These are phyloP conservation scores for Lagenaria siceraria DNA, from an alignment of 306 rosid genomes.

Conservation along the genomic window DNA sequence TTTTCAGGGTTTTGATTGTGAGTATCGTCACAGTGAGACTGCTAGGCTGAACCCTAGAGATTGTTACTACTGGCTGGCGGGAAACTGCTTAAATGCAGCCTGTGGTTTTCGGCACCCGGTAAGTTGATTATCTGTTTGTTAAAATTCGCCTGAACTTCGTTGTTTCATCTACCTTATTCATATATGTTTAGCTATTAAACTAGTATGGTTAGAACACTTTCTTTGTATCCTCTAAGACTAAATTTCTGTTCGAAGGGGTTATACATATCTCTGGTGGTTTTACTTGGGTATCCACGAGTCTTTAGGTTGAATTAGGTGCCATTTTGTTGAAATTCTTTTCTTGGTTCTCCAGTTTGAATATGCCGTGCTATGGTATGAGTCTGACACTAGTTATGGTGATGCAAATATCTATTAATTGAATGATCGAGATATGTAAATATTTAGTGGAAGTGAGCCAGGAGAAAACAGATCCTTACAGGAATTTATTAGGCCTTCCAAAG, in stretches of 20 bases:
- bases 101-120: constrained; percentile 94
- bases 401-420: background rate
- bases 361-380: background rate
- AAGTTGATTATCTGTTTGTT: constrained; percentile 17
- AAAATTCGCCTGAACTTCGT: background rate
- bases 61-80: constrained; percentile 85
- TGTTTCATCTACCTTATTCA: background rate
- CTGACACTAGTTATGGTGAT: background rate
- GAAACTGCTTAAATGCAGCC: constrained; percentile 55
- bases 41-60: constrained; percentile 86
- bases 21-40: constrained; percentile 74
- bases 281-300: background rate
- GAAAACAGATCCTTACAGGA: no score
- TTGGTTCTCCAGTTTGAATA: background rate
- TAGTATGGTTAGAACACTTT: background rate
- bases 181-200: background rate
- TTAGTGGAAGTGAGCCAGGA: background rate
- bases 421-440: background rate
- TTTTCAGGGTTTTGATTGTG: constrained; percentile 72
- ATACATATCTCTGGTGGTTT: background rate
- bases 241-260: background rate
- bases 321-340: background rate
- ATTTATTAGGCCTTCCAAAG: background rate
- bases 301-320: background rate
- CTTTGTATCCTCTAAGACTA: background rate